Evolutionary conservation across 306 rosid species (phyloP).

Genomic region (Crotalaria pallida): DNA sequence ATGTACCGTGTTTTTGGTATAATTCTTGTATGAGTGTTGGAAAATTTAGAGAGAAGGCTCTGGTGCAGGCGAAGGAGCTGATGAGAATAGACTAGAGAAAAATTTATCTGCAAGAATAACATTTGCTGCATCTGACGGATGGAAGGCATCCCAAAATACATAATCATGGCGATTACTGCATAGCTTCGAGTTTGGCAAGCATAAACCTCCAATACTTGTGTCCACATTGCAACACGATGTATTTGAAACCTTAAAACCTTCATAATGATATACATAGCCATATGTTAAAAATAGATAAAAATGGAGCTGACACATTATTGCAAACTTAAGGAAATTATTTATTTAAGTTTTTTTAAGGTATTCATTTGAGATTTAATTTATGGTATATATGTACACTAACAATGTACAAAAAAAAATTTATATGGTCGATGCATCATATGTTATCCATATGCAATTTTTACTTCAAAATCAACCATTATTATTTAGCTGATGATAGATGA

Average conservation of each 20-base stretch:
- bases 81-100: conserved; percentile 37
- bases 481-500: no score
- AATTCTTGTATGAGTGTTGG: not conserved
- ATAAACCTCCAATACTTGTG: conserved; percentile 64
- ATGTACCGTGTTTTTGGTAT: not conserved
- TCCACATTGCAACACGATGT: conserved; percentile 85
- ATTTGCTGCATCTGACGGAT: conserved; percentile 89
- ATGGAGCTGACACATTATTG: no score
- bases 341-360: no score
- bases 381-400: no score
- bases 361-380: no score
- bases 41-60: conserved; percentile 24
- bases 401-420: no score
- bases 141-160: conserved; percentile 91
- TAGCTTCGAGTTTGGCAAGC: conserved; percentile 72
- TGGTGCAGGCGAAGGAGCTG: conserved; percentile 35
- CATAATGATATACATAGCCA: no score
- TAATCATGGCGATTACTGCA: conserved; percentile 57
- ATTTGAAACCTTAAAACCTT: conserved; percentile 80
- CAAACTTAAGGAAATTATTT: no score
- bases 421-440: no score
- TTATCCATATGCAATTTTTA: no score
- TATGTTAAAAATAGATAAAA: no score
- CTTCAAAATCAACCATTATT: no score
- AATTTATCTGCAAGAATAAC: conserved; percentile 55